phyloP scores from a whole-genome alignment of 2,329 filamentous ascomycete species.

The Neofusicoccum cordaticola region DNA sequence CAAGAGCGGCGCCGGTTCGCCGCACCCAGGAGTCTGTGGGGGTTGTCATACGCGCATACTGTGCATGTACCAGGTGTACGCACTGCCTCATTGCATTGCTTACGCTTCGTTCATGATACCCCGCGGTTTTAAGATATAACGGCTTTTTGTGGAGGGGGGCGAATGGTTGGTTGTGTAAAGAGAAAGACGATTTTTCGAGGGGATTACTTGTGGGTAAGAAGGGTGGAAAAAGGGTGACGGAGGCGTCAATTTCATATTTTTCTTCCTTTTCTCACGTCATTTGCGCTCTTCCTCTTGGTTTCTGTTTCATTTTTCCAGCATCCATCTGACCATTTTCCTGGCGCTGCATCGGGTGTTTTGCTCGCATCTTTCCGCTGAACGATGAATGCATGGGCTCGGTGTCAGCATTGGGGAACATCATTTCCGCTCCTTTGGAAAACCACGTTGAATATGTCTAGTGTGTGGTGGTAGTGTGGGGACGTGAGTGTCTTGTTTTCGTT shows the following conservation, averaged over 20 bases:
- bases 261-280: too few species aligned
- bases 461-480: neutral
- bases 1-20: constrained; percentile 14
- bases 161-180: neutral
- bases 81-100: constrained; percentile 16
- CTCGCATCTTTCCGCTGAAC: constrained; percentile 1
- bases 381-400: constrained; percentile 14
- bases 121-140: constrained; percentile 13
- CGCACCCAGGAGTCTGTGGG: constrained; percentile 12
- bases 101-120: constrained; percentile 16
- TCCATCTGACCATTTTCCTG: neutral
- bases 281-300: neutral
- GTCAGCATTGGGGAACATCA: neutral
- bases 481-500: neutral
- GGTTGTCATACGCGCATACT: constrained; percentile 16
- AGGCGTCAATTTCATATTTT: neutral
- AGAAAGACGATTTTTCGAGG: neutral
- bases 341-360: constrained; percentile 1
- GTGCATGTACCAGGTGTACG: constrained; percentile 16
- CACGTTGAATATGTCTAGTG: neutral
- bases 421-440: neutral
- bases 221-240: neutral
- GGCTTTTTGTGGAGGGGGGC: constrained; percentile 6
- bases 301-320: neutral
- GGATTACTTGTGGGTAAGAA: neutral